Percentiles rank a stretch among this genome's conserved stretches.
Conservation (phyloP, 768 basidiomycete species). For the Saitozyma podzolica region DNA sequence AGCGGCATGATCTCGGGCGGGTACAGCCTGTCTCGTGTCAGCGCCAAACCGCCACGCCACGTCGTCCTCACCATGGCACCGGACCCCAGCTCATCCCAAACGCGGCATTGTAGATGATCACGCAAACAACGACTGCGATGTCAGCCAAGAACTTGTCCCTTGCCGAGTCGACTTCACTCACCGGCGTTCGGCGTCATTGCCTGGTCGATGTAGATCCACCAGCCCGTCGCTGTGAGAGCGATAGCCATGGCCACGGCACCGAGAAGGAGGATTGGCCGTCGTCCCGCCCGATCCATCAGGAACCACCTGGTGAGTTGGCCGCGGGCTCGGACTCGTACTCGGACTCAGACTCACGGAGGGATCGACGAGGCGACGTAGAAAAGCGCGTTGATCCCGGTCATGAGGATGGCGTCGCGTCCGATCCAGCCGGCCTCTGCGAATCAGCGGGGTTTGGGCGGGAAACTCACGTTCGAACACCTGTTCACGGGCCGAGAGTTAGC, state of each 20-base stretch:
- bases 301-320: conserved; percentile 68
- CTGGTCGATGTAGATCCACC: conserved; percentile 90
- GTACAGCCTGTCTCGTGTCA: conserved; percentile 37
- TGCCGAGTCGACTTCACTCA: conserved; percentile 6
- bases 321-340: conserved; percentile 38
- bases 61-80: conserved; percentile 64
- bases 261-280: conserved; percentile 78
- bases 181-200: conserved; percentile 72
- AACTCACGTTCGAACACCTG: conserved; percentile 77
- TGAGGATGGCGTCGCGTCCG: conserved; percentile 86
- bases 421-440: conserved; percentile 86
- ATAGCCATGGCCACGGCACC: conserved; percentile 87
- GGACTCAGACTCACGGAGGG: conserved; percentile 73
- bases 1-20: conserved; percentile 76
- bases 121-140: conserved; percentile 72
- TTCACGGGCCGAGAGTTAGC: no score
- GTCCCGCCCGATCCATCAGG: conserved; percentile 86
- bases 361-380: conserved; percentile 67
- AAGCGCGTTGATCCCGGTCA: conserved; percentile 89
- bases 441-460: conserved; percentile 13
- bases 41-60: background rate
- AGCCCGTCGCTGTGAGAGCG: conserved; percentile 76
- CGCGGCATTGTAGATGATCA: conserved; percentile 89
- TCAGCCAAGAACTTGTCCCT: background rate
- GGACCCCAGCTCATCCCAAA: conserved; percentile 87